Base-by-base conservation (phyloP, 2,329 filamentous ascomycete species). In the Curvularia spicifera region DNA sequence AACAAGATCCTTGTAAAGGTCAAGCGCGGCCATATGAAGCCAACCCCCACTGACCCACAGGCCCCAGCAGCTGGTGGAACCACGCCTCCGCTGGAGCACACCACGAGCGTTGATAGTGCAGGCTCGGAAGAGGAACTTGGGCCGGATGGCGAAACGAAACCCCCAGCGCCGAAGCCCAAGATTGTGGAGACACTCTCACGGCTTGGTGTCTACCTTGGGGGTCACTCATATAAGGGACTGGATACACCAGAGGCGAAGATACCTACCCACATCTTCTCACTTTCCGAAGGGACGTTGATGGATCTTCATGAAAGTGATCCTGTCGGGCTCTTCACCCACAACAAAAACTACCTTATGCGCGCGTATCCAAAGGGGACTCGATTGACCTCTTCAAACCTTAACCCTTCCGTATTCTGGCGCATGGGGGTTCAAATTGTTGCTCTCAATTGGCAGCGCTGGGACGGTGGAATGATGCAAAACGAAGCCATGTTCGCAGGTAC, bases 401-500 rank as follows among this genome's bases (percentile, higher is more conserved):
- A 97, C 66, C 93, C 94, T 4, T 85, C 87, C 0, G 83, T 89
- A 3, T 95, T 93, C 77, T 97, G 93, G 93, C 85, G 91, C 31
- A 89, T 91, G 64, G 93, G 93, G 13, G 89, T 96, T 3, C 93
- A 97, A 76, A 89, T 97, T 67, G 92, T 96, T 1, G 93, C 93
- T 0, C 81, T 98, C 60, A 97, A 97, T 78, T 98, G 93, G 91
- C 93, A 98, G 77, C 89, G 88, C 60, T 88, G 90, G 76, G 93
- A 97, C 70, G 89, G 91, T 67, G 93, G 91, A 31, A 96, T 96
- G 89, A 97, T 97, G 94, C 84, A 97, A 13, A 97, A 97, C 72
- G 89, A 95, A 71, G 93, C 87, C 67, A 95, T 96, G 91, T 97
- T 97, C 76, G 85, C 87, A 1, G 90, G 87, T 9, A 89, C 91